phyloP scores from a whole-genome alignment of 139 green algal species.

The Volvox reticuliferus region DNA sequence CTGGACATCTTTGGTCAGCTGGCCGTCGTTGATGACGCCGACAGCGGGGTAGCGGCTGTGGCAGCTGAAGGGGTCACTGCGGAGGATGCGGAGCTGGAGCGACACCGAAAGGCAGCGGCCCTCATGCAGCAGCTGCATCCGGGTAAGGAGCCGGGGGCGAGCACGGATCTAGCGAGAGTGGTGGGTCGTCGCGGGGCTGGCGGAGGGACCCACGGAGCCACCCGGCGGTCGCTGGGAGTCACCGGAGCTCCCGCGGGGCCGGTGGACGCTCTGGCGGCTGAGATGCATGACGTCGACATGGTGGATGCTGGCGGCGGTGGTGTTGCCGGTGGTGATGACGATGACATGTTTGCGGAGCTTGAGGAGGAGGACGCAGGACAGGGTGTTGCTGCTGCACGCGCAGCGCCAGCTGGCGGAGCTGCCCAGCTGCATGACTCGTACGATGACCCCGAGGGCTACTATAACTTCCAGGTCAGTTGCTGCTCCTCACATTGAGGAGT shows the following conservation, averaged over 20 bases:
- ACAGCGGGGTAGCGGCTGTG: slow-evolving; percentile 32
- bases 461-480: slow-evolving; percentile 89
- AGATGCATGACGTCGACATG: neutral
- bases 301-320: neutral
- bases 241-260: neutral
- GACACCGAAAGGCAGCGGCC: neutral
- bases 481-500: too few relatives aligned
- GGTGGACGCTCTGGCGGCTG: neutral
- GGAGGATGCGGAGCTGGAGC: slow-evolving; percentile 35
- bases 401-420: slow-evolving; percentile 14
- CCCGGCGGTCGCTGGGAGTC: neutral
- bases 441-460: slow-evolving; percentile 97
- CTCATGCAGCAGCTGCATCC: slow-evolving; percentile 16
- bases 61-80: neutral
- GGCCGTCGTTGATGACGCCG: slow-evolving; percentile 28
- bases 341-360: slow-evolving; percentile 27
- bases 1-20: slow-evolving; percentile 55
- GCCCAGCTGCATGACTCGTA: slow-evolving; percentile 87
- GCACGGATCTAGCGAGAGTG: slow-evolving; percentile 9
- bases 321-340: slow-evolving; percentile 67
- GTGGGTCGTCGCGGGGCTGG: neutral
- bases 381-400: neutral
- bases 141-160: neutral
- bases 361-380: neutral
- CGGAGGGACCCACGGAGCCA: neutral